Evolutionary conservation across 2,329 filamentous ascomycete species (phyloP).

Genomic region (Fusarium nisikadoi): DNA sequence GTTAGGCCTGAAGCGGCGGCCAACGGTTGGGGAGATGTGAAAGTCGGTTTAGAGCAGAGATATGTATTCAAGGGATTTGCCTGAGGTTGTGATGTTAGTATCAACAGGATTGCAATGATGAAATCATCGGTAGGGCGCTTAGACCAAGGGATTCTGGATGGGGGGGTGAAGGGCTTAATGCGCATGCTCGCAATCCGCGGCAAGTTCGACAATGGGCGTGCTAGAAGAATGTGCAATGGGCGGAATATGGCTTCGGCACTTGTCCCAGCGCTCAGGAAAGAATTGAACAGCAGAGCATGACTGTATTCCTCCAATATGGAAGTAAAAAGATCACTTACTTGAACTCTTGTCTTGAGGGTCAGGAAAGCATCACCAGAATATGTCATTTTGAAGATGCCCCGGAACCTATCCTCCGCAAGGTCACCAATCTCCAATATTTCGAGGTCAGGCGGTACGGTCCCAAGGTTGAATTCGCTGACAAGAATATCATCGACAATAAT

Average conservation of each 20-base stretch:
- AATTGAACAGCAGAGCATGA: conserved; percentile 1
- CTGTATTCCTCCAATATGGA: neutral
- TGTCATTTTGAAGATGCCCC: conserved; percentile 99
- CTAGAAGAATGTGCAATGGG: neutral
- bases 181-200: conserved; percentile 23
- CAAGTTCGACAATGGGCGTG: conserved; percentile 1
- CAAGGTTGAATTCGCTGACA: conserved; percentile 96
- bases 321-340: conserved; percentile 65
- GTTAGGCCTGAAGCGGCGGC: conserved; percentile 92
- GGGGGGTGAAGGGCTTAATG: conserved; percentile 13
- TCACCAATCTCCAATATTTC: conserved; percentile 99
- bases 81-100: conserved; percentile 64
- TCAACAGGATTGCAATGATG: conserved; percentile 32
- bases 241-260: neutral
- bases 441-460: conserved; percentile 91
- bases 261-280: conserved; percentile 2
- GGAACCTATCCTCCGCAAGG: conserved; percentile 94
- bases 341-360: conserved; percentile 94
- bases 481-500: conserved; percentile 99
- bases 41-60: conserved; percentile 87
- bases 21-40: conserved; percentile 91
- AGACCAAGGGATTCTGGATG: conserved; percentile 9
- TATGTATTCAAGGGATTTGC: conserved; percentile 98
- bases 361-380: conserved; percentile 96
- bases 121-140: conserved; percentile 27